Base-by-base conservation (phyloP, 1,139 yeast species). In the Eremothecium cymbalariae region DNA sequence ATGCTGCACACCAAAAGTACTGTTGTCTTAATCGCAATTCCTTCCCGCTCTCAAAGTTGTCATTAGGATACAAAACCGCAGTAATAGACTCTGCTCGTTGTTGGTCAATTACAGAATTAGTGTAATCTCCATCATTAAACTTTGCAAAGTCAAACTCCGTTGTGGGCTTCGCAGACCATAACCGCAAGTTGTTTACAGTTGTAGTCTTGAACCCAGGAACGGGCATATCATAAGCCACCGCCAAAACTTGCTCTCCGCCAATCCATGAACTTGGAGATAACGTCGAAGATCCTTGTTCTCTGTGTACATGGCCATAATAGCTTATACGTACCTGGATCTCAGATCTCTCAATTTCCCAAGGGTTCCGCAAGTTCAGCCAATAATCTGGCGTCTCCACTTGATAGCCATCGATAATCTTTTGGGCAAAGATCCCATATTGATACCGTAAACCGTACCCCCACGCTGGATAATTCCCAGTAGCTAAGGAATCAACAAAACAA, bases 371-470 rank as follows among this genome's bases (percentile, higher is more conserved):
- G 47, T 78, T 78, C 49, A 88, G 70, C 96, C 96, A 88, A 60
- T 86, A 83, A 59, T 88, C 96, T 3, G 96, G 96, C 29, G 83
- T 70, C 60, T 88, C 96, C 30, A 86, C 93, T 63, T 88, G 96
- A 61, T 83, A 83, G 11, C 96, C 96, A 53, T 88, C 85, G 46
- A 85, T 71, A 54, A 88, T 85, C 58, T 78, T 77, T 63, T 88
- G 97, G 49, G 85, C 74, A 63, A 88, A 88, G 49, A 88, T 88
- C 59, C 95, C 96, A 57, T 86, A 86, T 60, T 85, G 88, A 63
- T 86, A 86, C 56, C 94, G 78, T 48, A 86, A 67, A 41, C 96
- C 96, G 59, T 88, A 88, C 43, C 96, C 97, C 96, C 96, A 86
- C 34, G 94, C 95, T 20, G 94, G 86, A 59, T 83, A 84, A 58